Percentiles rank a stretch among this genome's conserved stretches.
These are phyloP conservation scores for Ophiosphaerella narmari DNA, from an alignment of 2,329 filamentous ascomycete genomes.

Conservation along the genomic window DNA sequence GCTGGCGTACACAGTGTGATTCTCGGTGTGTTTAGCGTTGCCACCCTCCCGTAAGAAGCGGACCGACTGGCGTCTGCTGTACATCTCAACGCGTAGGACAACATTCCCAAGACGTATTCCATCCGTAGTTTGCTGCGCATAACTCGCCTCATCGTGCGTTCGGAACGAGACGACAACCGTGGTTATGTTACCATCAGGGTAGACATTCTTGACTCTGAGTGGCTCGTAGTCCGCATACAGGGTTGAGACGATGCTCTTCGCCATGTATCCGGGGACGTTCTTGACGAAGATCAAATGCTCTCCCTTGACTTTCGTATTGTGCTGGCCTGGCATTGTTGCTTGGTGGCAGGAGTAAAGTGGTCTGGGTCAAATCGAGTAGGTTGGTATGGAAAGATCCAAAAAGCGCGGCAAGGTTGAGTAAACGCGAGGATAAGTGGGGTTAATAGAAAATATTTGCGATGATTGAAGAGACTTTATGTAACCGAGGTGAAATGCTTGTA, in stretches of 20 bases:
- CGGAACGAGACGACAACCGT: slow-evolving; percentile 20
- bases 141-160: slow-evolving; percentile 7
- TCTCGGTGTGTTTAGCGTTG: background rate
- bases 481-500: no score
- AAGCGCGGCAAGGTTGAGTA: no score
- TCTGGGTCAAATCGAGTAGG: no score
- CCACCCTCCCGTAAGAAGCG: slow-evolving; percentile 8
- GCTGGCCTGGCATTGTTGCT: background rate
- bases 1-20: background rate
- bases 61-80: slow-evolving; percentile 16
- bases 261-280: slow-evolving; percentile 19
- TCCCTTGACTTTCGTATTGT: background rate
- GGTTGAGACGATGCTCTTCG: background rate
- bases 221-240: slow-evolving; percentile 16
- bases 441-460: no score
- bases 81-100: slow-evolving; percentile 19
- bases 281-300: slow-evolving; percentile 26
- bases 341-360: no score
- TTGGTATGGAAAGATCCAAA: no score
- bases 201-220: slow-evolving; percentile 20
- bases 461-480: no score
- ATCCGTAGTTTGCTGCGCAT: slow-evolving; percentile 13
- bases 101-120: slow-evolving; percentile 12
- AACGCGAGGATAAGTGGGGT: no score
- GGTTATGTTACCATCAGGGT: slow-evolving; percentile 14